Evolutionary conservation across 2,329 filamentous ascomycete species (phyloP).

Genomic region (Monosporascus sp.): DNA sequence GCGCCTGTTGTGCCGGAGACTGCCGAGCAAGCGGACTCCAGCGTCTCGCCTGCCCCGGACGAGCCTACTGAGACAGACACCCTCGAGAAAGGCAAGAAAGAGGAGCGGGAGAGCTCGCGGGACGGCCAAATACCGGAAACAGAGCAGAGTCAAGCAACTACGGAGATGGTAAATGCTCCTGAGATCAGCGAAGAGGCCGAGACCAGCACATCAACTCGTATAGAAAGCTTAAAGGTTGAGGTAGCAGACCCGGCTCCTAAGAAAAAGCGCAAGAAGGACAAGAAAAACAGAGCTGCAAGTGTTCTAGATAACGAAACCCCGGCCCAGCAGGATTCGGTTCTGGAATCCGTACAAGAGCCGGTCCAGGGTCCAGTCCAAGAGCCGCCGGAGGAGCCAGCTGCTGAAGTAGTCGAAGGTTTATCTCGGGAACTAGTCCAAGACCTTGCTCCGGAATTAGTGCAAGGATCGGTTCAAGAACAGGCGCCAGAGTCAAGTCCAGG

Average conservation of each 20-base stretch:
- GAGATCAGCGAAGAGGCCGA: not conserved
- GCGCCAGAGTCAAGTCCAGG: not conserved
- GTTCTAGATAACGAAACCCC: slow-evolving; percentile 4
- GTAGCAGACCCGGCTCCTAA: slow-evolving; percentile 8
- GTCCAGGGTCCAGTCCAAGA: not conserved
- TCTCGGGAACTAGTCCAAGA: not conserved
- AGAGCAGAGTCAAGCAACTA: not conserved
- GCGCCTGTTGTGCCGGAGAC: not conserved
- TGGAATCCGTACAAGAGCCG: not conserved
- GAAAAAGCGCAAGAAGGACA: slow-evolving; percentile 32
- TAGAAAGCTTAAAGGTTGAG: slow-evolving; percentile 3
- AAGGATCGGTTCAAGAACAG: not conserved
- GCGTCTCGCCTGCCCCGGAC: not conserved
- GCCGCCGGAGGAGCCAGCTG: not conserved
- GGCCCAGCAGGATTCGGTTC: not conserved
- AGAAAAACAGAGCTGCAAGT: slow-evolving; percentile 20
- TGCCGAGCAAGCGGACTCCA: not conserved
- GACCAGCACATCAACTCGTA: not conserved
- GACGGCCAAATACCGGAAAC: not conserved
- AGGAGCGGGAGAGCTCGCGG: not conserved
- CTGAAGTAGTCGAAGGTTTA: not conserved
- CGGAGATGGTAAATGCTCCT: not conserved
- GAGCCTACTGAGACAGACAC: not conserved
- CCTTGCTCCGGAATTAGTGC: not conserved
- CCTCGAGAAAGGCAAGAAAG: not conserved